Evolutionary conservation across 139 green algal genomes (phyloP), one percentile per base, ranked within the genome.

Genomic region (Astrephomene gubernaculifera): DNA sequence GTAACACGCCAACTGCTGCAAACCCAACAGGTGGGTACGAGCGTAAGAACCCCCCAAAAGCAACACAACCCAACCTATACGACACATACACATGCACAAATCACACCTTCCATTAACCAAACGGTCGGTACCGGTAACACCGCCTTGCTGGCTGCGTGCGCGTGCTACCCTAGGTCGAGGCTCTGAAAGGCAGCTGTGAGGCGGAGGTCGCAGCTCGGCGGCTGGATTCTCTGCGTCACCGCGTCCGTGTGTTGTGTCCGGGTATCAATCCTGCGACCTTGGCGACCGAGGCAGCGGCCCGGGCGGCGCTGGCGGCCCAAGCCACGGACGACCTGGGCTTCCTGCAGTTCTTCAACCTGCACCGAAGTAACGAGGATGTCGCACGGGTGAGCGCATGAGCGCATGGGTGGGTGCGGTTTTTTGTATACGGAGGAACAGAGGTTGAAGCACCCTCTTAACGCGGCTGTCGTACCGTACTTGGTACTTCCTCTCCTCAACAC

Each of bases 311-410:
- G 9, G 24, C 73, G 27, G 31, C 72, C 24, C 57, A 81, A 6
- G 71, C 64, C 25, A 89, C 61, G 49, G 81, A 90, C 49, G 79
- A 87, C 31, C 61, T 95, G 25, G 90, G 90, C 6, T 95, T 95
- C 76, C 83, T 95, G 65, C 87, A 96, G 79, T 91, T 91, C 54
- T 94, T 96, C 83, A 93, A 96, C 86, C 81, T 95, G 39, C 85
- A 93, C 43, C 73, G 89, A 43, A 78, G 10, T 31, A 64, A 71
- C 45, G 0, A 25, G 0, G 39, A 19, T 1, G 64, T 78, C 1
- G 43, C 9, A 27, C 44, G 85, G 65, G 61, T 63, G 31, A 68
- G 82, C 31, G 31, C 12, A 57, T 12, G n/a, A n/a, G n/a, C n/a
- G n/a, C n/a, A n/a, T n/a, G n/a, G n/a, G n/a, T n/a, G n/a, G n/a